Base-by-base conservation (phyloP, 805 yeast species). In the Torulaspora maleeae region DNA sequence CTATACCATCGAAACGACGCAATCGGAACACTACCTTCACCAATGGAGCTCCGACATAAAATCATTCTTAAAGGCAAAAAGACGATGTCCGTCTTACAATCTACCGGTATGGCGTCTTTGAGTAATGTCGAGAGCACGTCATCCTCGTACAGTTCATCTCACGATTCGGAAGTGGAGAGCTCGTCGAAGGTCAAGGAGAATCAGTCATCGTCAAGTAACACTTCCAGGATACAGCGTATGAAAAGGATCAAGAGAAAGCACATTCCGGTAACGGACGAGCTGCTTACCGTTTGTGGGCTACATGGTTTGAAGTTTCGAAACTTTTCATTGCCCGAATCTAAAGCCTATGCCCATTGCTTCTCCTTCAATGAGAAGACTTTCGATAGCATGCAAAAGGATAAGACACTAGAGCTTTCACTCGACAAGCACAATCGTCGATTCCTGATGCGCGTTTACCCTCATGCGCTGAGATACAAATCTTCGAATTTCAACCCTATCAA, bases 361-460 rank as follows among this genome's bases (percentile, higher is more conserved):
- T 89, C 97, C 1, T 77, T 93, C 49, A 83, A 84, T 49, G 98
- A 93, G 56, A 79, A 85, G 43, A 69, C 79, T 1, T 64, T 86
- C 33, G 76, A 76, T 38, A 68, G 77, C 7, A 76, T 90, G 78
- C 60, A 79, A 28, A 82, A 80, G 49, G 91, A 87, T 51, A 66
- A 73, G 1, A 73, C 68, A 2, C 82, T 80, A 49, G 57, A 65
- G 3, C 68, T 70, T 3, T 75, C 89, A 3, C 57, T 90, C 3
- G 73, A 77, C 51, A 85, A 86, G 59, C 98, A 93, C 63, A 91
- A 93, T 62, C 67, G 81, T 48, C 72, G 73, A 40, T 86, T 74
- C 58, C 60, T 91, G 43, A 82, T 87, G 83, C 73, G 99, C 41
- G 78, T 89, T 0, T 93, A 93, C 59, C 99, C 99, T 0, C 82